Evolutionary conservation across 148 eudicot species (phyloP).

Genomic region (Chenopodium berlandieri): DNA sequence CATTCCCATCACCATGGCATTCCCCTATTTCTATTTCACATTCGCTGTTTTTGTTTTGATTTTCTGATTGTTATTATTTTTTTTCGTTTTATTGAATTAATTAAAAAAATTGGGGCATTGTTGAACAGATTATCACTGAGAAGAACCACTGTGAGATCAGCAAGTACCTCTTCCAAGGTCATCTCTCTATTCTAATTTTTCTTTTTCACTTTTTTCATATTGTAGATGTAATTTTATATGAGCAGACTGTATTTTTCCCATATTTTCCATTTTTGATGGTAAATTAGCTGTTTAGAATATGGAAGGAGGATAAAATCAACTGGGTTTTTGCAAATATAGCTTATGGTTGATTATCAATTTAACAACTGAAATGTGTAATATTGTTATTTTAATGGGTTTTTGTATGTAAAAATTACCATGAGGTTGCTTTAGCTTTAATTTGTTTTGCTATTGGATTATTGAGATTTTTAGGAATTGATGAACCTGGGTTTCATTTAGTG

Average conservation of each 20-base stretch:
- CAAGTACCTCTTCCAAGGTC: conserved; percentile 90
- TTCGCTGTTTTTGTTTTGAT: not conserved
- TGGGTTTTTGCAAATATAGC: not conserved
- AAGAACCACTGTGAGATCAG: conserved; percentile 78
- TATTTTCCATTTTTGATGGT: too few relatives aligned
- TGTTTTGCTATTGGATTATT: too few relatives aligned
- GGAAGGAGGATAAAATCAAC: not conserved
- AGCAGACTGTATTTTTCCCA: not conserved
- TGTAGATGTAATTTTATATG: not conserved
- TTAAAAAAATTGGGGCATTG: not conserved
- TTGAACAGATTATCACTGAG: conserved; percentile 64
- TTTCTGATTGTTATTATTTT: too few relatives aligned
- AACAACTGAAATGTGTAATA: not conserved
- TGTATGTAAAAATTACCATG: not conserved
- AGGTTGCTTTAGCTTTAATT: not conserved
- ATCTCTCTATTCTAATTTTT: too few relatives aligned
- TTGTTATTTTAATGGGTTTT: not conserved
- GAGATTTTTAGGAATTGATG: too few relatives aligned
- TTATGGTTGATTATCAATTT: not conserved
- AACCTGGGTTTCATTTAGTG: too few relatives aligned
- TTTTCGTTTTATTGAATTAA: too few relatives aligned
- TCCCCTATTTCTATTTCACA: not conserved
- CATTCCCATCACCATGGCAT: not conserved
- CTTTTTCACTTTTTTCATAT: not conserved
- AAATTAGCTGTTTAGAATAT: not conserved